Evolutionary conservation across 2,329 filamentous ascomycete species (phyloP), one percentile per base, ranked within the genome.

Genomic region (Alternaria triticimaculans): DNA sequence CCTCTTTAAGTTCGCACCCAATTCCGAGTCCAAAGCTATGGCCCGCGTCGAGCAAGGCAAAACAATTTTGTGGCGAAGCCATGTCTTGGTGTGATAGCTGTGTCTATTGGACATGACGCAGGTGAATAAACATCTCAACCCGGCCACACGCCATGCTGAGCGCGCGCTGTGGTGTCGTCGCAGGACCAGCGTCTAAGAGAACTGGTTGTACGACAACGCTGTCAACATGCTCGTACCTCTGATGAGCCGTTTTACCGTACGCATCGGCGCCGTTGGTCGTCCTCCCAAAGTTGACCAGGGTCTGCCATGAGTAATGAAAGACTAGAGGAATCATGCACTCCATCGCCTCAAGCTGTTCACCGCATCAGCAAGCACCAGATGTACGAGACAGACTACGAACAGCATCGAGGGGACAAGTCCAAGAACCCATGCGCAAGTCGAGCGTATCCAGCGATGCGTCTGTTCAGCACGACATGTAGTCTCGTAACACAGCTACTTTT

Each of bases 21-120:
- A 28, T 23, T 55, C 53, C 60, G 56, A 63, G 56, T 63, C 53
- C 46, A 43, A 48, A 48, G 25, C 46, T 12, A 8, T 14, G 12
- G 23, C 63, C 30, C 41, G 14, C 9, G 21, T 45, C 20, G 26
- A 11, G 10, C 30, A 26, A 15, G 41, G 6, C 15, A 33, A 49
- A 20, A 44, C 8, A 37, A 21, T 37, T 14, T n/a, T 9, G 43
- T 54, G 30, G 23, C 18, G 6, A n/a, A 53, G n/a, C 12, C 12
- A n/a, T 33, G 25, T 25, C 41, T 37, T 9, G 5, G n/a, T 44
- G 15, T 30, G 28, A 33, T 14, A 6, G 20, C 14, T 44, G 30
- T 21, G 45, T 12, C 30, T 14, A 58, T 54, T 58, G 41, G 41
- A 48, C 18, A 46, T 46, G 51, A 53, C 28, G 30, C 57, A 48